Conservation (phyloP, 1,139 yeast species). For the Hyphopichia pseudoburtonii region DNA sequence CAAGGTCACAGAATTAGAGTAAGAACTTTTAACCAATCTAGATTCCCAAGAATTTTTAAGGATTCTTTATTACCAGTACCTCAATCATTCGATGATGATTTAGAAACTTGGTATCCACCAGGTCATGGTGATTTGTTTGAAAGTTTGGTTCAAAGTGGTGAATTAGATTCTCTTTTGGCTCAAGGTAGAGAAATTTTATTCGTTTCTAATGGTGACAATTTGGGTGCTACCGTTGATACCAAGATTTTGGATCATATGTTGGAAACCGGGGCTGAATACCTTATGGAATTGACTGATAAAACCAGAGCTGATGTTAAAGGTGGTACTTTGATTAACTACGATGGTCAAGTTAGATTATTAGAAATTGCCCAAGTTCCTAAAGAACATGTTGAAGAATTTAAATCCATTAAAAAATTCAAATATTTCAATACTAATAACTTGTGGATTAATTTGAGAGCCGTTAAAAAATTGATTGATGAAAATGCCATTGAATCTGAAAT, state of each 20-base stretch:
- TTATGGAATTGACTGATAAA: constrained; percentile 98
- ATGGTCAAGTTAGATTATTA: constrained; percentile 89
- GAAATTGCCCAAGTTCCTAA: constrained; percentile 99
- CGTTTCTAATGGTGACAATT: constrained; percentile 96
- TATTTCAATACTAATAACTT: constrained; percentile 97
- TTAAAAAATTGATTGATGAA: constrained; percentile 85
- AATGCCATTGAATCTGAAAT: constrained; percentile 87
- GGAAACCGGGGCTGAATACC: constrained; percentile 87
- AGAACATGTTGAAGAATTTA: constrained; percentile 97
- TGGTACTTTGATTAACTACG: constrained; percentile 96
- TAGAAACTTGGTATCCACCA: constrained; percentile 96
- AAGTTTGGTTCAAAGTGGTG: constrained; percentile 84
- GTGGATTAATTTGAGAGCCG: constrained; percentile 95
- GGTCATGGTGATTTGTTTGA: constrained; percentile 99
- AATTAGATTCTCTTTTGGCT: constrained; percentile 82
- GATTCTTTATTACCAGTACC: constrained; percentile 97
- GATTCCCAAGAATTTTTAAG: constrained; percentile 92
- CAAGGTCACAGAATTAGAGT: constrained; percentile 96
- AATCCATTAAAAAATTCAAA: constrained; percentile 94
- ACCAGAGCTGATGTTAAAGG: constrained; percentile 99
- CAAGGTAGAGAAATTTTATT: constrained; percentile 95
- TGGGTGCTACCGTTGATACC: constrained; percentile 97
- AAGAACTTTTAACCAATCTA: constrained; percentile 94
- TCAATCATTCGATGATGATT: constrained; percentile 64
- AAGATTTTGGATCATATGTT: constrained; percentile 91